Conservation (phyloP, 2,329 filamentous ascomycete genomes). For the Colletotrichum plurivorum region DNA sequence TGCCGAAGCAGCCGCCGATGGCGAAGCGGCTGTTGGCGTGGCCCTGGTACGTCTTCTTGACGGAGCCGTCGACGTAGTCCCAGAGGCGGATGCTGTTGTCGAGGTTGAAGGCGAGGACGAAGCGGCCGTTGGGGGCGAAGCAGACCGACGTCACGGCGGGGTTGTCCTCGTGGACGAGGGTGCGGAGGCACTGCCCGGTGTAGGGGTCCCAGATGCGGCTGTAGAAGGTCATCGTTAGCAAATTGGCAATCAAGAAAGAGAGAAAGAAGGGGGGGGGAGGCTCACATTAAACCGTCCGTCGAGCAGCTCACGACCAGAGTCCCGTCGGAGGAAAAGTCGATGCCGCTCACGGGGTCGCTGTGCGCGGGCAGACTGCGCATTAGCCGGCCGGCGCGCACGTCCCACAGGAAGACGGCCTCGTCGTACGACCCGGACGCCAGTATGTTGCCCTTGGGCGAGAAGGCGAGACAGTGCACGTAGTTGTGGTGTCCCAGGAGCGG, state of each 20-base stretch:
- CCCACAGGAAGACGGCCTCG: constrained; percentile 97
- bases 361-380: constrained; percentile 96
- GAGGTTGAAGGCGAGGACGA: constrained; percentile 90
- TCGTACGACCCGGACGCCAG: constrained; percentile 96
- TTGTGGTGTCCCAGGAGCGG: constrained; percentile 91
- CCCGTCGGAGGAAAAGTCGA: constrained; percentile 93
- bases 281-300: constrained; percentile 88
- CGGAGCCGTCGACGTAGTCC: constrained; percentile 93
- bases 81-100: constrained; percentile 92
- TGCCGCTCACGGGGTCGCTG: constrained; percentile 92
- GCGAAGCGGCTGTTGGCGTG: constrained; percentile 89
- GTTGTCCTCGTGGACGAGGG: constrained; percentile 96
- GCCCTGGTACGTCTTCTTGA: constrained; percentile 97
- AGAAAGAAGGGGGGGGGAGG: neutral
- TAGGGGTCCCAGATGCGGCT: constrained; percentile 95
- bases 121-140: constrained; percentile 95
- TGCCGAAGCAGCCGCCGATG: constrained; percentile 86
- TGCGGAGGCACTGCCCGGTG: constrained; percentile 94
- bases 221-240: constrained; percentile 29
- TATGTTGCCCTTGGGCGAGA: constrained; percentile 98
- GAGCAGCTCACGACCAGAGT: constrained; percentile 93
- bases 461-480: constrained; percentile 94
- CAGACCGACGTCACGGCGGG: constrained; percentile 89
- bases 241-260: neutral
- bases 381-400: constrained; percentile 86